Evolutionary conservation across 345 rosid species (phyloP).

Genomic region (Linum usitatissimum): DNA sequence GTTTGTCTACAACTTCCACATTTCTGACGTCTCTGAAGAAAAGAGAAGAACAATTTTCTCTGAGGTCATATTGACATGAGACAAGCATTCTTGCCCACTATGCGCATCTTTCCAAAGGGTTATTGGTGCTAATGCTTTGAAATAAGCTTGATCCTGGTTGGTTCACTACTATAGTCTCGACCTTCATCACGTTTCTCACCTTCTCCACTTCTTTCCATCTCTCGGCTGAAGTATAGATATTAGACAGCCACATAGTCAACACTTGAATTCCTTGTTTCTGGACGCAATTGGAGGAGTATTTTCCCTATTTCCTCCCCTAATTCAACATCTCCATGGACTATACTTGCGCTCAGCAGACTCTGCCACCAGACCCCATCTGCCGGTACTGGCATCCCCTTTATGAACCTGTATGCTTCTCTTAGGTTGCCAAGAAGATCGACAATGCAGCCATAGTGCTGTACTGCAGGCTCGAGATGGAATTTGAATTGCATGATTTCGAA

Average conservation of each 20-base stretch:
- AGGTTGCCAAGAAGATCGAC: conserved; percentile 48
- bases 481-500: conserved; percentile 30
- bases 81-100: too few species aligned
- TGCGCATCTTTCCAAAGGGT: neutral
- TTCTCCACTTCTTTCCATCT: conserved; percentile 46
- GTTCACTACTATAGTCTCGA: conserved; percentile 13
- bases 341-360: conserved; percentile 38
- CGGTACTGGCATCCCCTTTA: conserved; percentile 31
- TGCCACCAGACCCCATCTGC: conserved; percentile 41
- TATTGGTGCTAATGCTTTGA: neutral
- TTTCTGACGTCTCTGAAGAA: too few species aligned
- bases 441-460: conserved; percentile 38
- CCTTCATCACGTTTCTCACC: conserved; percentile 30
- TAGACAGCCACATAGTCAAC: conserved; percentile 53
- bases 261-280: conserved; percentile 9
- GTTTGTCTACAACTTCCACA: too few species aligned
- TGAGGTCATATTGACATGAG: too few species aligned
- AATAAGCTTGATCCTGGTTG: conserved; percentile 14
- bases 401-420: conserved; percentile 36
- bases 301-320: conserved; percentile 40
- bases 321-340: conserved; percentile 37
- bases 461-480: conserved; percentile 24
- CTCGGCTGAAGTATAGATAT: conserved; percentile 43
- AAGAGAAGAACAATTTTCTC: too few species aligned
- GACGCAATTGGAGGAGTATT: conserved; percentile 27